Base-by-base conservation (phyloP, 306 rosid genomes). In the Rosa chinensis region DNA sequence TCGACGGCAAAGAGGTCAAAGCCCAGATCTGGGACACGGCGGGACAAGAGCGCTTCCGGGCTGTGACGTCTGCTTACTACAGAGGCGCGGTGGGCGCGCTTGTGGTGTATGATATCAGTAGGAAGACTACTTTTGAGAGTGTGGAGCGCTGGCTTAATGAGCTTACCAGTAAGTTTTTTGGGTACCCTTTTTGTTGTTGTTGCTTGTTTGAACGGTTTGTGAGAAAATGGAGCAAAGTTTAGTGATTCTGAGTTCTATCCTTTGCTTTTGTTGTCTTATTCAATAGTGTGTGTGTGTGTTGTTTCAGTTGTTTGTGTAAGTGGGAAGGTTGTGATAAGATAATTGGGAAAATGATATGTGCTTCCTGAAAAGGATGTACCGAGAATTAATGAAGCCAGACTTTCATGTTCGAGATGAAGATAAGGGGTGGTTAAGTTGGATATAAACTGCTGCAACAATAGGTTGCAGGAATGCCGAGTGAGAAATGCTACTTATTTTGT, bases 1-100 rank as follows among this genome's bases (percentile, higher is more conserved):
- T 94, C 62, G 97, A 94, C 10, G 98, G 98, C 7, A 90, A 90
- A 52, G 87, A 88, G 87, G 77, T 94, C 4, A 94, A 94, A 80
- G 96, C 98, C 23, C 97, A 92, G 97, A 94, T 94, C 94, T 94
- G 98, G 98, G 98, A 94, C 81, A 94, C 98, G 20, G 98, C 97
- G 3, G 98, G 98, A 0, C 98, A 94, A 72, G 97, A 94, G 52
- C 88, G 97, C 0, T 94, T 94, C 79, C 80, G 98, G 73, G 98
- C 98, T 2, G 98, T 94, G 39, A 94, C 98, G 61, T 94, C 98
- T 23, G 94, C 98, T 76, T 94, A 94, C 66, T 94, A 94, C n/a
- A 83, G 98, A n/a, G 98, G 98, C 47, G 97, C 98, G 6, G 88
- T 92, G 35, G 98, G 96, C 0, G 97, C 93, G 0, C 98, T 94